Conservation (phyloP, 2,329 filamentous ascomycete species). For the Thermothelomyces thermophilus region DNA sequence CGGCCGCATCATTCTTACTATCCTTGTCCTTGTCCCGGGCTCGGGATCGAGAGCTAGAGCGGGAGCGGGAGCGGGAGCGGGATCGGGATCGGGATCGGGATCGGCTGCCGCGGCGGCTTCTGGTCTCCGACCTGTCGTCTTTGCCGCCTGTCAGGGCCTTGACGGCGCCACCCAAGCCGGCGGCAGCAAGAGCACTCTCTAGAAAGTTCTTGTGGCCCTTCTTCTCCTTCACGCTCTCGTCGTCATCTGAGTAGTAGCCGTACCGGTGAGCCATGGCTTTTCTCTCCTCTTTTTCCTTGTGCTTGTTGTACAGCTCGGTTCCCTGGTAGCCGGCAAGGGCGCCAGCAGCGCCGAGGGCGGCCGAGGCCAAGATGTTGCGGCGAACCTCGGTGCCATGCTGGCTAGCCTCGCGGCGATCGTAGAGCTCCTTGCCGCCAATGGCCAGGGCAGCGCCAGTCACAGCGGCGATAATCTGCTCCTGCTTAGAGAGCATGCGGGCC, state of each 20-base stretch:
- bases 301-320: constrained; percentile 57
- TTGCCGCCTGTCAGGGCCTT: constrained; percentile 51
- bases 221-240: constrained; percentile 46
- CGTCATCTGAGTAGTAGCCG: constrained; percentile 54
- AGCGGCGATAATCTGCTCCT: constrained; percentile 61
- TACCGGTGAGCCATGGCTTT: constrained; percentile 49
- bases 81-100: constrained; percentile 42
- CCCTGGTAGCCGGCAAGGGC: constrained; percentile 59
- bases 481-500: constrained; percentile 50
- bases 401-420: constrained; percentile 54
- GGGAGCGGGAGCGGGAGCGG: constrained; percentile 38
- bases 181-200: constrained; percentile 55
- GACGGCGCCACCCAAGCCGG: constrained; percentile 54
- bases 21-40: constrained; percentile 31
- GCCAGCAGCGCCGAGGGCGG: constrained; percentile 56
- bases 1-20: constrained; percentile 38
- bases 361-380: constrained; percentile 53
- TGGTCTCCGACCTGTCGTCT: constrained; percentile 35
- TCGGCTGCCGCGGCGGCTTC: constrained; percentile 44
- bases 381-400: constrained; percentile 44
- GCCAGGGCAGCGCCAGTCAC: constrained; percentile 57
- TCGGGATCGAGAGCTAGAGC: constrained; percentile 28
- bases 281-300: constrained; percentile 47
- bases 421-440: constrained; percentile 61
- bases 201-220: constrained; percentile 59